These are phyloP conservation scores for Metarhizium humberi DNA, from an alignment of 2,329 filamentous ascomycete genomes.

Conservation along the genomic window DNA sequence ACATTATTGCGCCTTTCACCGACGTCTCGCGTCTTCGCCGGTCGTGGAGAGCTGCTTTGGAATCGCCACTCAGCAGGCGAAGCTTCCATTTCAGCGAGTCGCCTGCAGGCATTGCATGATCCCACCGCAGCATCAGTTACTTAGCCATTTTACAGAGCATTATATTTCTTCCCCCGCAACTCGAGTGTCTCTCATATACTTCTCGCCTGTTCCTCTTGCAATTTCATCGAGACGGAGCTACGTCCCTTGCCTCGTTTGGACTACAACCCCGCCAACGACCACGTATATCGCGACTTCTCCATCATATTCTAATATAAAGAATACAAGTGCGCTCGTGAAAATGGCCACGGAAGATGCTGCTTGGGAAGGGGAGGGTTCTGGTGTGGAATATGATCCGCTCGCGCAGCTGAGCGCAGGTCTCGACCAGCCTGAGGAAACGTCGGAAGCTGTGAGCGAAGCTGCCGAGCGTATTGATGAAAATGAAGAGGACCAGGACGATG, in stretches of 20 bases:
- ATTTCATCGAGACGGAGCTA: neutral
- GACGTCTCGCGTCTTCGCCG: neutral
- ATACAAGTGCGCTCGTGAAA: conserved; percentile 4
- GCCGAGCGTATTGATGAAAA: conserved; percentile 40
- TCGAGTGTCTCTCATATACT: neutral
- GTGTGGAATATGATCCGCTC: conserved; percentile 46
- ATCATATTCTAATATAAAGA: neutral
- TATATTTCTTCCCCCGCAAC: neutral
- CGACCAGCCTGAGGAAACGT: conserved; percentile 43
- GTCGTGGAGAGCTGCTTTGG: neutral
- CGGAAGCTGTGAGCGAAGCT: conserved; percentile 39
- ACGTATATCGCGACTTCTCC: neutral
- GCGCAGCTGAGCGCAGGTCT: conserved; percentile 40
- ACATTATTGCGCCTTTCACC: neutral
- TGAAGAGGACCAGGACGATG: conserved; percentile 42
- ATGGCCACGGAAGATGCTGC: conserved; percentile 33
- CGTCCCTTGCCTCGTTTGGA: neutral
- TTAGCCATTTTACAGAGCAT: neutral
- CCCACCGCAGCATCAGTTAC: neutral
- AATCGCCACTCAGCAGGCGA: neutral
- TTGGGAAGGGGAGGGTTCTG: conserved; percentile 46
- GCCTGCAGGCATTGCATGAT: neutral
- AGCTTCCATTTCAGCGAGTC: neutral
- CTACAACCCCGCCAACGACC: neutral
- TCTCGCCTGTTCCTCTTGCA: neutral